Evolutionary conservation across 1,284 basidiomycete species (phyloP).

Genomic region (Malassezia cuniculi): DNA sequence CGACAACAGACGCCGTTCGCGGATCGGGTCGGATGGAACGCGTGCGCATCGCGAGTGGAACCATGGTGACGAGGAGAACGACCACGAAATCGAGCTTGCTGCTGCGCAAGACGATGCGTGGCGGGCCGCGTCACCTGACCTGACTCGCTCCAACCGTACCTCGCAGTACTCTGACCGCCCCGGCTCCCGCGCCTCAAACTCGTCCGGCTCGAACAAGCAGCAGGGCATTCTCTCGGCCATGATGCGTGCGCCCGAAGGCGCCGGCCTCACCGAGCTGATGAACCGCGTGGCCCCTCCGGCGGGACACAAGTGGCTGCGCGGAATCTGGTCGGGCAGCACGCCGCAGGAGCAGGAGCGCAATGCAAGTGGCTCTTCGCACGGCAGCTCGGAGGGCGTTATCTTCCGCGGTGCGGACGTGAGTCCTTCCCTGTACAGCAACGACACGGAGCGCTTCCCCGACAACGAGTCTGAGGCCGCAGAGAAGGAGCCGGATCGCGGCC

Average conservation of each 20-base stretch:
- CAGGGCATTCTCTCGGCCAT: conserved; percentile 10
- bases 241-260: conserved; percentile 8
- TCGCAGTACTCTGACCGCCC: too few relatives aligned
- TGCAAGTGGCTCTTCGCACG: too few relatives aligned
- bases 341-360: not conserved
- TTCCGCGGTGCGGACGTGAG: conserved; percentile 13
- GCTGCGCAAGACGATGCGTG: too few relatives aligned
- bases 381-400: conserved; percentile 9
- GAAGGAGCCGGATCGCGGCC: not conserved
- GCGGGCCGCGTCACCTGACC: too few relatives aligned
- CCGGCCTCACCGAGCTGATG: conserved; percentile 11
- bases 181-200: too few relatives aligned
- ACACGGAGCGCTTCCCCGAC: conserved; percentile 6
- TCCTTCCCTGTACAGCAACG: conserved; percentile 13
- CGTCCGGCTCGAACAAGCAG: too few relatives aligned
- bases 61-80: too few relatives aligned
- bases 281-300: conserved; percentile 13
- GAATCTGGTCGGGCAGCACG: conserved; percentile 4
- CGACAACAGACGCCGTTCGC: too few relatives aligned
- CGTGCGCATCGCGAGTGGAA: too few relatives aligned
- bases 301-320: conserved; percentile 10
- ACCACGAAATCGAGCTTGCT: too few relatives aligned
- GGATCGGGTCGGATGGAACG: too few relatives aligned
- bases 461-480: not conserved
- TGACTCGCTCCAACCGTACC: too few relatives aligned